Percentiles rank a stretch among this genome's conserved stretches.
Evolutionary conservation across 2,329 filamentous ascomycete species (phyloP).

Genomic region (Boeremia exigua): DNA sequence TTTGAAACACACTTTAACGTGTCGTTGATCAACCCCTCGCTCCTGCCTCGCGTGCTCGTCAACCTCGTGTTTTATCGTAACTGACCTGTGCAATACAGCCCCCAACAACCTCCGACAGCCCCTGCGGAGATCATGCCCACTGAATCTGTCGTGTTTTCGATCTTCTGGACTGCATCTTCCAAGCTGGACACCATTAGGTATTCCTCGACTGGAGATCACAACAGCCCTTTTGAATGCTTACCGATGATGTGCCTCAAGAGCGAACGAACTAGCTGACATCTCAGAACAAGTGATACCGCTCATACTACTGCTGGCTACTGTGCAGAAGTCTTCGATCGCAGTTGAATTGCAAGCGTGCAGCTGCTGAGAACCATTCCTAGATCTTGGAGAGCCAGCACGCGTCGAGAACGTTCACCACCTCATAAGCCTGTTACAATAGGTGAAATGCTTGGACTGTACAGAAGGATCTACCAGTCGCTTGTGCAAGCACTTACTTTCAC

Average conservation of each 20-base stretch:
- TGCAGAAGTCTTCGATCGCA: no score
- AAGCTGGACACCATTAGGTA: background rate
- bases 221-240: no score
- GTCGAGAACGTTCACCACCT: background rate
- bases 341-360: no score
- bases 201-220: no score
- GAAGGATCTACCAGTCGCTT: background rate
- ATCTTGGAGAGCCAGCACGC: no score
- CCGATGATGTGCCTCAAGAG: no score
- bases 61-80: background rate
- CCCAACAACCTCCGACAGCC: background rate
- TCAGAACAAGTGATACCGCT: no score
- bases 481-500: conserved; percentile 1
- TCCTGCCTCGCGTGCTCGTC: background rate
- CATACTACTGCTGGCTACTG: no score
- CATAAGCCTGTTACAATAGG: background rate
- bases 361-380: no score
- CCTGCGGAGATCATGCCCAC: no score
- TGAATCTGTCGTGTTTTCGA: background rate
- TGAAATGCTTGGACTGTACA: background rate
- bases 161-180: background rate
- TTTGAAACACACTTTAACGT: background rate
- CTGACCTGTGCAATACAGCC: background rate
- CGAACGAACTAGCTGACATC: no score
- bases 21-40: conserved; percentile 2